Conservation (phyloP, 495 filamentous ascomycete species). For the Geopyxis carbonaria region DNA sequence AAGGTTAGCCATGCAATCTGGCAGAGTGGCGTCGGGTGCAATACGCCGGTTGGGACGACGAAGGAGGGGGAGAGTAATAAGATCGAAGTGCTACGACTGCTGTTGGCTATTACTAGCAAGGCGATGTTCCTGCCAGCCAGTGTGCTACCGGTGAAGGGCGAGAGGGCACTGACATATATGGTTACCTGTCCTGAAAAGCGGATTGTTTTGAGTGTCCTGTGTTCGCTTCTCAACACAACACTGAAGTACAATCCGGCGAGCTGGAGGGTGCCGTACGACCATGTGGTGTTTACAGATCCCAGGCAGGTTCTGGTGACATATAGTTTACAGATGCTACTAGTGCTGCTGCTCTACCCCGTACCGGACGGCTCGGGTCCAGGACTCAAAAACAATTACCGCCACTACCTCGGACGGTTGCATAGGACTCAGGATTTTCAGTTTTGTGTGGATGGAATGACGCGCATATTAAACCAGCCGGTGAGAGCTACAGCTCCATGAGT, state of each 20-base stretch:
- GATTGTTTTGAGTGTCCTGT: constrained; percentile 70
- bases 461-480: constrained; percentile 78
- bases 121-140: constrained; percentile 83
- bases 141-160: constrained; percentile 67
- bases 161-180: constrained; percentile 78
- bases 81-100: constrained; percentile 70
- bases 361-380: constrained; percentile 47
- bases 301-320: constrained; percentile 84
- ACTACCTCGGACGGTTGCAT: constrained; percentile 82
- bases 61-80: constrained; percentile 86
- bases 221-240: constrained; percentile 90
- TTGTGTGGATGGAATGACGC: constrained; percentile 86
- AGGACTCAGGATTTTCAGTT: constrained; percentile 96
- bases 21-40: constrained; percentile 95
- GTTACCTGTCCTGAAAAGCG: constrained; percentile 78
- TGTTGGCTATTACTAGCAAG: constrained; percentile 73
- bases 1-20: constrained; percentile 91
- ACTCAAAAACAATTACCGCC: constrained; percentile 74
- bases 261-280: constrained; percentile 91
- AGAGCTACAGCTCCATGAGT: constrained; percentile 6
- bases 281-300: constrained; percentile 84
- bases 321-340: constrained; percentile 77
- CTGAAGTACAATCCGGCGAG: constrained; percentile 92
- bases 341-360: constrained; percentile 74
- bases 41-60: constrained; percentile 67